A percentile compares a stretch with the other conserved stretches of the same genome.
These are phyloP conservation scores for Vaccinium darrowii DNA, from an alignment of 148 eudicot genomes.

Conservation along the genomic window DNA sequence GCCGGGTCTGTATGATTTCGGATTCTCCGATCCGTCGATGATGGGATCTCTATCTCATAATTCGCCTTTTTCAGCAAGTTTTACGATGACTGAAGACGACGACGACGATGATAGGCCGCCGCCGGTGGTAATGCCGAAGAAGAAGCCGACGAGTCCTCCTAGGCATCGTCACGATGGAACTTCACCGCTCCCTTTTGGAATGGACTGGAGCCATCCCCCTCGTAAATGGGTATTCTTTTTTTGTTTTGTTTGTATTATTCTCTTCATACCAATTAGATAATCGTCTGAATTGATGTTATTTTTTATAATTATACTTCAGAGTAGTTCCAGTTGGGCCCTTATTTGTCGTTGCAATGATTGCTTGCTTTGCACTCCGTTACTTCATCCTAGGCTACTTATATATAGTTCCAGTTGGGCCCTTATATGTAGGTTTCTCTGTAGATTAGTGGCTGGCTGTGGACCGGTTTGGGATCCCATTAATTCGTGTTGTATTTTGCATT, in stretches of 20 bases:
- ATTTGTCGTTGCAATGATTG: not conserved
- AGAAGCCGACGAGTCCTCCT: slow-evolving; percentile 29
- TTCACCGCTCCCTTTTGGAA: slow-evolving; percentile 89
- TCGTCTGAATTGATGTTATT: not conserved
- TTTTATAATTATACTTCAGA: not conserved
- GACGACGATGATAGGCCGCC: slow-evolving; percentile 20
- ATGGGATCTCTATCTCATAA: slow-evolving; percentile 34
- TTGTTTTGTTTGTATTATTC: not conserved
- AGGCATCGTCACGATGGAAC: slow-evolving; percentile 78
- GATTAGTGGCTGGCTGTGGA: too few species aligned
- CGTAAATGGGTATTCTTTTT: slow-evolving; percentile 55
- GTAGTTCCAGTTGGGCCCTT: not conserved
- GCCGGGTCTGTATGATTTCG: slow-evolving; percentile 44
- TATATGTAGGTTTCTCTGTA: too few species aligned
- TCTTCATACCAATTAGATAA: not conserved
- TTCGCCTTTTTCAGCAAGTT: not conserved
- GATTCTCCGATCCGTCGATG: slow-evolving; percentile 46
- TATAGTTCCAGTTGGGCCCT: too few species aligned
- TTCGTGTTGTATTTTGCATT: too few species aligned
- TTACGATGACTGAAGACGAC: not conserved
- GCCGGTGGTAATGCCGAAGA: not conserved
- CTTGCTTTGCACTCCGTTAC: not conserved
- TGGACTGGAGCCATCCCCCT: slow-evolving; percentile 96
- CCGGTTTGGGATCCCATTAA: too few species aligned
- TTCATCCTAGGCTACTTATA: too few species aligned